phyloP scores from a whole-genome alignment of 1,284 basidiomycete species.

The Cryptococcus amylolentus region DNA sequence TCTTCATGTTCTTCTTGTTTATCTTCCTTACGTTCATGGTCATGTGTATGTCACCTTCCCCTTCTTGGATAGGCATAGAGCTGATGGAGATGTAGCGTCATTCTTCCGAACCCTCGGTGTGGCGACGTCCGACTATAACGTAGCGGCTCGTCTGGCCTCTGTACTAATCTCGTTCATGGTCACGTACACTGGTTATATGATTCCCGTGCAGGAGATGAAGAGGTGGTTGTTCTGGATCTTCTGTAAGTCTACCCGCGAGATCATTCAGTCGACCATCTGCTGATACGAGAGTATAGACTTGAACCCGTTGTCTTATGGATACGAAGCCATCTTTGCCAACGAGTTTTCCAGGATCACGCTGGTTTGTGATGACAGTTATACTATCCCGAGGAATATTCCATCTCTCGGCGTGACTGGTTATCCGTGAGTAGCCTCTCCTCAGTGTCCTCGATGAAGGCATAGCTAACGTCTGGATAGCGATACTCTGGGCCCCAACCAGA shows the following conservation, averaged over 20 bases:
- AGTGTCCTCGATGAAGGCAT: not conserved
- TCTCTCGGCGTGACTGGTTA: conserved; percentile 59
- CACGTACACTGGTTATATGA: conserved; percentile 47
- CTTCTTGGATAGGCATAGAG: not conserved
- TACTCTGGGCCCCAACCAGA: conserved; percentile 48
- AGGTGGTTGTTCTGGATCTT: conserved; percentile 81
- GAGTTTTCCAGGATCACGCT: conserved; percentile 72
- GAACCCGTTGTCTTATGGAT: conserved; percentile 69
- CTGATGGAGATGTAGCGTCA: not conserved
- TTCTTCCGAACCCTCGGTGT: conserved; percentile 52
- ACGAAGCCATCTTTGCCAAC: conserved; percentile 75
- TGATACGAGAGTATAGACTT: conserved; percentile 48
- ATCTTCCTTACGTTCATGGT: conserved; percentile 50
- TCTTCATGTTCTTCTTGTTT: conserved; percentile 50
- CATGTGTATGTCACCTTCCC: conserved; percentile 51
- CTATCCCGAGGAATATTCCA: conserved; percentile 66
- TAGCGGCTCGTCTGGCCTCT: conserved; percentile 54
- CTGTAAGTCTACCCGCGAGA: conserved; percentile 15
- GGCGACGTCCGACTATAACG: conserved; percentile 51
- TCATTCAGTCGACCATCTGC: not conserved
- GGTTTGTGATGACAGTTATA: conserved; percentile 63
- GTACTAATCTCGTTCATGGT: conserved; percentile 53
- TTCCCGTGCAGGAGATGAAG: conserved; percentile 67
- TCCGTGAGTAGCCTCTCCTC: conserved; percentile 54
- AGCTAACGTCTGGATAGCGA: conserved; percentile 3